phyloP scores from a whole-genome alignment of 441 rosid genomes.

The Adansonia rubrostipa region DNA sequence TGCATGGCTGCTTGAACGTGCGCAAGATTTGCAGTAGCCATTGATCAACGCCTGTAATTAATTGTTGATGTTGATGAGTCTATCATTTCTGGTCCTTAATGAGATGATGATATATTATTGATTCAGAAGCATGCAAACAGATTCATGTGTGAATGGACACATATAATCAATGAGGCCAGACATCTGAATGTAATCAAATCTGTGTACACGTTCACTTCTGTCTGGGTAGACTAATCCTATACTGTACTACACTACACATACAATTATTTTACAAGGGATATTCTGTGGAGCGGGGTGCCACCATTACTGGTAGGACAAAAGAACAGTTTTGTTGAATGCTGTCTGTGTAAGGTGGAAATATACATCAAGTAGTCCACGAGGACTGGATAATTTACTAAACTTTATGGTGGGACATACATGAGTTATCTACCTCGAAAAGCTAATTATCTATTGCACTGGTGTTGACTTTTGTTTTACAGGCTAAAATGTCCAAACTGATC shows the following conservation, averaged over 20 bases:
- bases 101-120: background rate
- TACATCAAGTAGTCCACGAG: slow-evolving; percentile 9
- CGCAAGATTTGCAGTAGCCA: slow-evolving; percentile 21
- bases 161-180: background rate
- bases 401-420: slow-evolving; percentile 28
- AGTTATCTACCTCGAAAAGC: slow-evolving; percentile 15
- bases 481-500: slow-evolving; percentile 13
- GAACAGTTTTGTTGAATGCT: slow-evolving; percentile 22
- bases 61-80: slow-evolving; percentile 26
- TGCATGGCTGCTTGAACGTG: slow-evolving; percentile 16
- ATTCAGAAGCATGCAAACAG: too few relatives aligned
- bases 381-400: slow-evolving; percentile 7
- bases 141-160: slow-evolving; percentile 15
- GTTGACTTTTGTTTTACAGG: slow-evolving; percentile 18
- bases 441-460: slow-evolving; percentile 1
- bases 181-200: slow-evolving; percentile 14
- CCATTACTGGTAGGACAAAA: slow-evolving; percentile 25
- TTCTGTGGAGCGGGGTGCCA: slow-evolving; percentile 27
- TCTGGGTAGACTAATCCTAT: slow-evolving; percentile 12
- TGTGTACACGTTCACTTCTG: slow-evolving; percentile 12
- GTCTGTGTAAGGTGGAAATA: slow-evolving; percentile 18
- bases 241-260: slow-evolving; percentile 20
- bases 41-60: slow-evolving; percentile 14
- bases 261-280: slow-evolving; percentile 28
- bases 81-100: slow-evolving; percentile 6